Evolutionary conservation across 2,329 filamentous ascomycete species (phyloP).

Genomic region (Magnaporthiopsis incrustans): DNA sequence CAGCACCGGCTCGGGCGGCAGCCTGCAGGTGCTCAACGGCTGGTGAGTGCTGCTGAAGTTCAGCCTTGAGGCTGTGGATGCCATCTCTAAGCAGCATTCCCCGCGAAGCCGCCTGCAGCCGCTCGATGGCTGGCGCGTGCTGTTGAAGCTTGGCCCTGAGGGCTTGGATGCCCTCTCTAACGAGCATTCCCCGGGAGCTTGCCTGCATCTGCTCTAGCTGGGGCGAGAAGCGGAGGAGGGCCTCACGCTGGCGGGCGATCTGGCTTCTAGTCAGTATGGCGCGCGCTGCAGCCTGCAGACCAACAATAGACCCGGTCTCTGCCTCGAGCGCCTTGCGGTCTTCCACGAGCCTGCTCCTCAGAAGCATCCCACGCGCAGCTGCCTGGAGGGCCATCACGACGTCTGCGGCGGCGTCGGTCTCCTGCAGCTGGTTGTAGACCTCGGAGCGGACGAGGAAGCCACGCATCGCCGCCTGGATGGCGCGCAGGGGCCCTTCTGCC

Average conservation of each 20-base stretch:
- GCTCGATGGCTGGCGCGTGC: conserved; percentile 33
- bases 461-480: conserved; percentile 58
- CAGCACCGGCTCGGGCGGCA: conserved; percentile 45
- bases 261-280: conserved; percentile 52
- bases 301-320: conserved; percentile 40
- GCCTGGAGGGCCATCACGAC: conserved; percentile 56
- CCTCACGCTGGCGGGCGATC: conserved; percentile 40
- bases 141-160: conserved; percentile 40
- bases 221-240: conserved; percentile 40
- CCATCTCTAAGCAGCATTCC: conserved; percentile 40
- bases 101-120: conserved; percentile 39
- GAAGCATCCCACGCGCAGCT: conserved; percentile 57
- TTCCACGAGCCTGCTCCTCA: conserved; percentile 47
- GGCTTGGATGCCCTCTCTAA: conserved; percentile 34
- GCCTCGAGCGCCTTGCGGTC: conserved; percentile 45
- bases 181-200: conserved; percentile 37
- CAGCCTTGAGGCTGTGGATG: conserved; percentile 35
- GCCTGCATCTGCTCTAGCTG: conserved; percentile 44
- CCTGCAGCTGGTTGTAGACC: conserved; percentile 45
- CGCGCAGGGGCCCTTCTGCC: conserved; percentile 54
- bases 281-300: conserved; percentile 58
- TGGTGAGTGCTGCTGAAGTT: conserved; percentile 36
- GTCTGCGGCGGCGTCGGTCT: conserved; percentile 42
- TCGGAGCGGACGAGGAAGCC: conserved; percentile 58
- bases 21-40: conserved; percentile 42